A percentile compares a stretch with the other conserved stretches of the same genome.
These are phyloP conservation scores for Sarocladiaceae sp. DNA, from an alignment of 2,329 filamentous ascomycete species.

Conservation along the genomic window DNA sequence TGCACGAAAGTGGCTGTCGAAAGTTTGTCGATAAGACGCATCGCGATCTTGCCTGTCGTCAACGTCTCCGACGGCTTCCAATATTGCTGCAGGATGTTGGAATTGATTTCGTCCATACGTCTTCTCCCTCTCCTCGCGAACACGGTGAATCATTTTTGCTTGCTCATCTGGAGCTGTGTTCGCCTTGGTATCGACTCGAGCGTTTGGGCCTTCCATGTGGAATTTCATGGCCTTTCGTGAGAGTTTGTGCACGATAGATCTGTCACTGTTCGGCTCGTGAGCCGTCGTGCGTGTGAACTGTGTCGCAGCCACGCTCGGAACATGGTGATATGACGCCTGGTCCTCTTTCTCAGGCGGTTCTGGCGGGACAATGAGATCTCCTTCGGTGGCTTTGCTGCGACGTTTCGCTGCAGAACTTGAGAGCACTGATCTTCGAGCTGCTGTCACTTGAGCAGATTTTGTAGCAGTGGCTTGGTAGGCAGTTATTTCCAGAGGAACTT, in stretches of 20 bases:
- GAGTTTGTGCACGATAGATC: constrained; percentile 30
- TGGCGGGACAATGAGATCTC: not conserved
- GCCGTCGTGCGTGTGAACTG: constrained; percentile 54
- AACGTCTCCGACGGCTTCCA: constrained; percentile 31
- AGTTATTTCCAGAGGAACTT: constrained; percentile 3
- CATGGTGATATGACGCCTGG: constrained; percentile 36
- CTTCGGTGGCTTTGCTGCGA: not conserved
- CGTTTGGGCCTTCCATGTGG: constrained; percentile 29
- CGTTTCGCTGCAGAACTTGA: not conserved
- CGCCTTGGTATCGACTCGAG: constrained; percentile 12
- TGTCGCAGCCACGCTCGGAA: constrained; percentile 49
- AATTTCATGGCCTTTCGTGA: constrained; percentile 38
- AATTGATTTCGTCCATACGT: constrained; percentile 39
- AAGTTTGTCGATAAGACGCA: constrained; percentile 17
- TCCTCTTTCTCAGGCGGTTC: constrained; percentile 16
- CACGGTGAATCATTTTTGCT: constrained; percentile 30
- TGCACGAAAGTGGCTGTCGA: constrained; percentile 8
- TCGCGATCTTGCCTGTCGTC: constrained; percentile 20
- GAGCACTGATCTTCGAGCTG: not conserved
- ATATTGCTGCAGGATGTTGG: constrained; percentile 29
- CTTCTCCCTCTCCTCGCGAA: constrained; percentile 33
- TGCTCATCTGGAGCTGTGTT: constrained; percentile 29
- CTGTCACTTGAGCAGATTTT: constrained; percentile 2
- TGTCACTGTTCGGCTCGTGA: constrained; percentile 24
- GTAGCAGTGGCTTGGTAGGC: constrained; percentile 7